Evolutionary conservation across 345 rosid genomes (phyloP).

Genomic region (Cardamine chenopodiifolia): DNA sequence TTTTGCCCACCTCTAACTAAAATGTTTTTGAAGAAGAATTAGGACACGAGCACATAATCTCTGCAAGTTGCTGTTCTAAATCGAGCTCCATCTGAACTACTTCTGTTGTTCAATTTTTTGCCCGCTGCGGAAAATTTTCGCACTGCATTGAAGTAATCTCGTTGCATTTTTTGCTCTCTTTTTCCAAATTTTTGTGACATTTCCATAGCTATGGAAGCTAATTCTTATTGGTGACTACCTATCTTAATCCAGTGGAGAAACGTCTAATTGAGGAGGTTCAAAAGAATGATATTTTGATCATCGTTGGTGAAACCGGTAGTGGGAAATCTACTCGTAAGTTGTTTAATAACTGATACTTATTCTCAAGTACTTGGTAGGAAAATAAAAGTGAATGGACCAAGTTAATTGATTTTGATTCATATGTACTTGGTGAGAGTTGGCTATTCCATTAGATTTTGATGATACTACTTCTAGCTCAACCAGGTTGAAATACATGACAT

Average conservation of each 20-base stretch:
- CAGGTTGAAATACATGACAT: conserved; percentile 89
- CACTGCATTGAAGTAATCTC: neutral
- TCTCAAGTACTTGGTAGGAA: neutral
- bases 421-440: conserved; percentile 67
- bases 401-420: neutral
- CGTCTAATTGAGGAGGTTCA: conserved; percentile 75
- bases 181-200: neutral
- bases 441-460: conserved; percentile 82
- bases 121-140: neutral
- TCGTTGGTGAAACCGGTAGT: conserved; percentile 98
- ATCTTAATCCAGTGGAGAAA: conserved; percentile 56
- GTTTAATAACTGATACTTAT: neutral
- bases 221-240: conserved; percentile 11
- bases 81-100: conserved; percentile 5
- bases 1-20: too few relatives aligned
- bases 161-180: neutral
- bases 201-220: neutral
- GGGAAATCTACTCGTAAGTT: conserved; percentile 94
- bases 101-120: neutral
- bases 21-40: neutral
- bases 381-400: neutral
- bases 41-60: neutral
- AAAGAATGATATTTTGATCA: conserved; percentile 59
- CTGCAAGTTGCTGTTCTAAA: neutral
- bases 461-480: conserved; percentile 70